These are phyloP conservation scores for Picochlorum sp. DNA, from an alignment of 139 green algal species.

Conservation along the genomic window DNA sequence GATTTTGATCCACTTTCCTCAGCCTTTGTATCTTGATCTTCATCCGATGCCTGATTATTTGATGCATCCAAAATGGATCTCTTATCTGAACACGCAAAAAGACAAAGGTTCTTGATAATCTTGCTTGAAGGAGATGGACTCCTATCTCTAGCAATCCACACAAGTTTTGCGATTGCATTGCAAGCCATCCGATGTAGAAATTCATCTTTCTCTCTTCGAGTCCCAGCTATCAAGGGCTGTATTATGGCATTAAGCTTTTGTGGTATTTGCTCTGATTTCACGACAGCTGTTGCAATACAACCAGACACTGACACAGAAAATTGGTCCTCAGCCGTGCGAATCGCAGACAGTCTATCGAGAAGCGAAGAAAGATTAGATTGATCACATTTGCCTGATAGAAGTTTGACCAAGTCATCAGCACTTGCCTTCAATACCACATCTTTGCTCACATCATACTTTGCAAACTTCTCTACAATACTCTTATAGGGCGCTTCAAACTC, in stretches of 20 bases:
- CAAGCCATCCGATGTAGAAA: conserved; percentile 48
- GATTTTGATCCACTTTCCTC: too few relatives aligned
- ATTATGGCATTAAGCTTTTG: conserved; percentile 87
- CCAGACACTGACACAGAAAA: conserved; percentile 40
- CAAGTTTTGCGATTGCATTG: conserved; percentile 61
- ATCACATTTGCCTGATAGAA: too few relatives aligned
- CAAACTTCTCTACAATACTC: too few relatives aligned
- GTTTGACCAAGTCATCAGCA: too few relatives aligned
- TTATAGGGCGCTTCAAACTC: too few relatives aligned
- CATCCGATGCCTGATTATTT: conserved; percentile 13
- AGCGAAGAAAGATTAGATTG: not conserved
- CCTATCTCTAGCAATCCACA: conserved; percentile 41
- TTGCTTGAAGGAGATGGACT: conserved; percentile 77
- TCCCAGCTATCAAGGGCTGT: conserved; percentile 79
- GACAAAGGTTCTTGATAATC: conserved; percentile 73
- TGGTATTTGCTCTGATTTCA: conserved; percentile 50
- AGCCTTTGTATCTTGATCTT: not conserved
- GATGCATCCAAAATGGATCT: conserved; percentile 32
- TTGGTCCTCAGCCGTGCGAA: conserved; percentile 32
- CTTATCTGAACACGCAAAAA: conserved; percentile 61
- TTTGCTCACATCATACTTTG: too few relatives aligned
- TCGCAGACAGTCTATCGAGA: conserved; percentile 1
- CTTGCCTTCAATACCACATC: too few relatives aligned
- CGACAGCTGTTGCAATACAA: conserved; percentile 48
- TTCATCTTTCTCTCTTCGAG: conserved; percentile 63